phyloP scores from a whole-genome alignment of 176 grass and related monocot species.

The Avena sativa region DNA sequence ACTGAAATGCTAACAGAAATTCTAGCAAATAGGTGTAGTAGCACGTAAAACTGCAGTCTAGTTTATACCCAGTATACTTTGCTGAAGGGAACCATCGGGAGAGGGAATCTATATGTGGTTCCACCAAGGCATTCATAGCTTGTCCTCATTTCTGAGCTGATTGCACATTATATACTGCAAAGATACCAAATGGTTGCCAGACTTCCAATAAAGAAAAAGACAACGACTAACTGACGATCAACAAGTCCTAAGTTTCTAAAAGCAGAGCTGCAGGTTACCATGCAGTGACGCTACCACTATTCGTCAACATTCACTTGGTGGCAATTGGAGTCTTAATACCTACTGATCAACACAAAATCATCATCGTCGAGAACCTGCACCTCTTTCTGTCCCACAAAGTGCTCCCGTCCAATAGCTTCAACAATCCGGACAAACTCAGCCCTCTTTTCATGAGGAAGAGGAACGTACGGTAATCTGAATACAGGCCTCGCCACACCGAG shows the following conservation, averaged over 20 bases:
- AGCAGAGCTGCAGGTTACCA: background rate
- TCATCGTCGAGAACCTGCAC: conserved; percentile 67
- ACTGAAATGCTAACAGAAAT: background rate
- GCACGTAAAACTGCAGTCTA: background rate
- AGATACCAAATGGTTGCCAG: background rate
- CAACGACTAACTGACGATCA: background rate
- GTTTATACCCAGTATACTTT: background rate
- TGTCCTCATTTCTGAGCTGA: background rate
- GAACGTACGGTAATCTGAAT: conserved; percentile 84
- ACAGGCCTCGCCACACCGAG: conserved; percentile 69
- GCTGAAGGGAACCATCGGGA: background rate
- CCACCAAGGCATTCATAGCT: background rate
- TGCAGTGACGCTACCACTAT: background rate
- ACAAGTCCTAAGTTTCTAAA: background rate
- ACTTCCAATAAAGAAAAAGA: background rate
- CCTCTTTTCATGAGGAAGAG: conserved; percentile 74
- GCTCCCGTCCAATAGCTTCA: conserved; percentile 61
- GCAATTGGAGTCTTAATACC: conserved; percentile 51
- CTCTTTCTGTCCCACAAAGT: conserved; percentile 78
- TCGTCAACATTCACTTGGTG: background rate
- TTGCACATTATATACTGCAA: background rate
- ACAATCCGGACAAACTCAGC: conserved; percentile 72
- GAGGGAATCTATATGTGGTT: background rate
- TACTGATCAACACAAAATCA: conserved; percentile 74
- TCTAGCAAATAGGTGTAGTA: background rate